A percentile compares a stretch with the other conserved stretches of the same genome.
These are phyloP conservation scores for Amanita polypyramis DNA, from an alignment of 768 basidiomycete genomes.

Conservation along the genomic window DNA sequence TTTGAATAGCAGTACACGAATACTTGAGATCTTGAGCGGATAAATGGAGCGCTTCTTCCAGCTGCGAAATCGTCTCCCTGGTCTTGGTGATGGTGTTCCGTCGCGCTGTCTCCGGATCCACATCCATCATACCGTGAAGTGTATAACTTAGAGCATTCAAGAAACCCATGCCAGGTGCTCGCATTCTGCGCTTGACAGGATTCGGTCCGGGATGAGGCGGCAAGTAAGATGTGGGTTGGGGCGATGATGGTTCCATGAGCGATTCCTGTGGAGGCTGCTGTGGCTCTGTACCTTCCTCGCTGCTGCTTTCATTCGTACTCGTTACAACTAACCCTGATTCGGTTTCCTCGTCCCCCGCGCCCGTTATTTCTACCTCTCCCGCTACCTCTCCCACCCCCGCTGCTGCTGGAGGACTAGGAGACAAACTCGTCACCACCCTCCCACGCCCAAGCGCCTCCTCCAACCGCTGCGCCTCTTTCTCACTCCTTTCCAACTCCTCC, in stretches of 20 bases:
- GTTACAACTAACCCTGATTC: too few species aligned
- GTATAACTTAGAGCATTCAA: slow-evolving; percentile 90
- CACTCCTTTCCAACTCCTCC: slow-evolving; percentile 87
- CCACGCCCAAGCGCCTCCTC: slow-evolving; percentile 77
- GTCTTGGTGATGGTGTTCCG: slow-evolving; percentile 92
- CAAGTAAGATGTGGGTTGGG: slow-evolving; percentile 35
- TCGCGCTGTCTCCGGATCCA: slow-evolving; percentile 92
- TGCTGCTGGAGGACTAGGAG: slow-evolving; percentile 9
- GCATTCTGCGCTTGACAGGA: slow-evolving; percentile 43
- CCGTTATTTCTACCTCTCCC: slow-evolving; percentile 7
- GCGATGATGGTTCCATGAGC: slow-evolving; percentile 24
- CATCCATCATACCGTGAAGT: slow-evolving; percentile 97
- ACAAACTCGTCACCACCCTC: slow-evolving; percentile 15
- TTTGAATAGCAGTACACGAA: slow-evolving; percentile 92
- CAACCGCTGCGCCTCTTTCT: slow-evolving; percentile 79
- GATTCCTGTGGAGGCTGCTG: background rate
- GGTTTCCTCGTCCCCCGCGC: slow-evolving; percentile 15
- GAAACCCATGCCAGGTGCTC: slow-evolving; percentile 74
- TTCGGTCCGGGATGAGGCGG: slow-evolving; percentile 78
- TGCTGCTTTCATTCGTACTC: background rate
- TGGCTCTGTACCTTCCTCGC: background rate
- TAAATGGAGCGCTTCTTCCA: slow-evolving; percentile 91
- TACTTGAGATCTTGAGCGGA: slow-evolving; percentile 93
- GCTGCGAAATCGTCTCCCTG: slow-evolving; percentile 75
- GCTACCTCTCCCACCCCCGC: slow-evolving; percentile 15